These are phyloP conservation scores for Kalmusia sp. DNA, from an alignment of 2,329 filamentous ascomycete species.

Conservation along the genomic window DNA sequence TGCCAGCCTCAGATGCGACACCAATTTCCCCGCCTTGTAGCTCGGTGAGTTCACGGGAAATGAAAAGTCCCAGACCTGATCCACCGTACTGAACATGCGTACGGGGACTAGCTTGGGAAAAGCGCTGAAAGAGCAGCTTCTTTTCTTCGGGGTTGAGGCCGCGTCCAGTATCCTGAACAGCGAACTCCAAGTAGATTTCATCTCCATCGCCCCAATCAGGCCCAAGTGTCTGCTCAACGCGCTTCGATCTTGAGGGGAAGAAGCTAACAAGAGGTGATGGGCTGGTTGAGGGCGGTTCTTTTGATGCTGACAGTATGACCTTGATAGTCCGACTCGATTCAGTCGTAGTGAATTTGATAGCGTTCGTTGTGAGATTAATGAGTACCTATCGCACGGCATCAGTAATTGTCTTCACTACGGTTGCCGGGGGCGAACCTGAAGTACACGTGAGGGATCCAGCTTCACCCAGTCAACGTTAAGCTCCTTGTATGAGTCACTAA, in stretches of 20 bases:
- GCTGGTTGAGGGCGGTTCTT: constrained; percentile 57
- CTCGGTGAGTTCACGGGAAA: constrained; percentile 79
- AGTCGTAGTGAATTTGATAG: constrained; percentile 79
- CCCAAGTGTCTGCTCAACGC: constrained; percentile 56
- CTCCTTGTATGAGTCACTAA: constrained; percentile 67
- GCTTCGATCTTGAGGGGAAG: constrained; percentile 63
- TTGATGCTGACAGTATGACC: constrained; percentile 70
- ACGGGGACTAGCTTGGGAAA: constrained; percentile 77
- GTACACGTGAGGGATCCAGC: constrained; percentile 75
- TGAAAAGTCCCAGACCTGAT: constrained; percentile 79
- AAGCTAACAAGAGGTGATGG: constrained; percentile 62
- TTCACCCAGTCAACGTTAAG: constrained; percentile 71
- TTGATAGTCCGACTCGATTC: constrained; percentile 69
- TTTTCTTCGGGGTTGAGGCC: constrained; percentile 75
- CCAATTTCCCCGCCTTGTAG: constrained; percentile 82
- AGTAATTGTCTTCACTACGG: constrained; percentile 5
- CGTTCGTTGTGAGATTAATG: constrained; percentile 82
- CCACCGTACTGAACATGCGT: constrained; percentile 83
- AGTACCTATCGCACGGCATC: constrained; percentile 57
- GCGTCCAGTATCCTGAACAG: constrained; percentile 79
- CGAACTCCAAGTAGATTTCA: constrained; percentile 71
- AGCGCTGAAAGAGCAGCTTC: constrained; percentile 77
- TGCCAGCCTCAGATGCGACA: constrained; percentile 70
- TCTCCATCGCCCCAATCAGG: constrained; percentile 75
- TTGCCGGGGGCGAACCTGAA: constrained; percentile 58